These are phyloP conservation scores for Cladophialophora bantiana DNA, from an alignment of 2,329 filamentous ascomycete species.

Conservation along the genomic window DNA sequence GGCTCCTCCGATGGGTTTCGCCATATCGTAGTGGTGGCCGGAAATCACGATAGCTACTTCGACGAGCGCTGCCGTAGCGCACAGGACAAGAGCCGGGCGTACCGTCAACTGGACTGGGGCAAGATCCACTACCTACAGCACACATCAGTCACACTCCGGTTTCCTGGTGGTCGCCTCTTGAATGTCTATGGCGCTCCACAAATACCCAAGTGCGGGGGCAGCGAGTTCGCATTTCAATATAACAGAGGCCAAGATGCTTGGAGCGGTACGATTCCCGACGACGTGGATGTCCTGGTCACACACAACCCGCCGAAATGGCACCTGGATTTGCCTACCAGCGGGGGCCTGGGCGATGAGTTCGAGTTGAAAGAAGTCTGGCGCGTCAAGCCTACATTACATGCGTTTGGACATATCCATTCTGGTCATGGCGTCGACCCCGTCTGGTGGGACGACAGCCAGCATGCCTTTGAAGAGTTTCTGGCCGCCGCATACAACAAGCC, in stretches of 20 bases:
- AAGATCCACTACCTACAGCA: slow-evolving; percentile 79
- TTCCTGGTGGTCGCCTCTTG: slow-evolving; percentile 65
- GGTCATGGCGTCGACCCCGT: slow-evolving; percentile 73
- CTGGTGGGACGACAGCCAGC: slow-evolving; percentile 77
- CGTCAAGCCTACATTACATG: slow-evolving; percentile 75
- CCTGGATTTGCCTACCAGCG: slow-evolving; percentile 59
- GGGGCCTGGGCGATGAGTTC: slow-evolving; percentile 72
- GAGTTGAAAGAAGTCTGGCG: slow-evolving; percentile 77
- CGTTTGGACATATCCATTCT: slow-evolving; percentile 86
- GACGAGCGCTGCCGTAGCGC: slow-evolving; percentile 69
- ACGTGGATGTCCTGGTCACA: slow-evolving; percentile 80
- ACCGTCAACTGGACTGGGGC: slow-evolving; percentile 68
- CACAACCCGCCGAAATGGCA: slow-evolving; percentile 81
- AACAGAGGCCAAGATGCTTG: slow-evolving; percentile 70
- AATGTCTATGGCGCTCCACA: slow-evolving; percentile 82
- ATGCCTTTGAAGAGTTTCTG: slow-evolving; percentile 71
- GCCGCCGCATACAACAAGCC: slow-evolving; percentile 44
- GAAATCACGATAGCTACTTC: slow-evolving; percentile 90
- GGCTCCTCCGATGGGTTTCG: slow-evolving; percentile 63
- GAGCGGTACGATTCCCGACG: slow-evolving; percentile 71
- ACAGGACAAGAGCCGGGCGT: slow-evolving; percentile 60
- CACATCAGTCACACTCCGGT: slow-evolving; percentile 67
- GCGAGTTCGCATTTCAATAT: slow-evolving; percentile 81
- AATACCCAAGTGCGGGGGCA: slow-evolving; percentile 76
- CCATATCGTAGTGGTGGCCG: slow-evolving; percentile 82